Conservation (phyloP, 2,329 filamentous ascomycete species). For the Talaromyces sp. region DNA sequence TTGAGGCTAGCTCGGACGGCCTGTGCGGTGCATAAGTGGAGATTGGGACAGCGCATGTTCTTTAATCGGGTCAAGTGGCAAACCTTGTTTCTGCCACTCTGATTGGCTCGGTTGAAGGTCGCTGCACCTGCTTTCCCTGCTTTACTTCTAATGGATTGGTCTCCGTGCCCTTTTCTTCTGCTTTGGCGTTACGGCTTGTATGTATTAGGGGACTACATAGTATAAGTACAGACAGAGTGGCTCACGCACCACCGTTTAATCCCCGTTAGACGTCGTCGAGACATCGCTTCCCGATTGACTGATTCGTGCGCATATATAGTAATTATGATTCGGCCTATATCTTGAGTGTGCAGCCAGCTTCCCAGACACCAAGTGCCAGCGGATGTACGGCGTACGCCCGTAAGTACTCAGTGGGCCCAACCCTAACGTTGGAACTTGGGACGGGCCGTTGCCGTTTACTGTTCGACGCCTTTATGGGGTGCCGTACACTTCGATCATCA, state of each 20-base stretch:
- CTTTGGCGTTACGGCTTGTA: not conserved
- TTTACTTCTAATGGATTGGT: not conserved
- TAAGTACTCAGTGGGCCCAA: not conserved
- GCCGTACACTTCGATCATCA: not conserved
- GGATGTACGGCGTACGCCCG: not conserved
- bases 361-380: not conserved
- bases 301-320: not conserved
- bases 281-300: too few species aligned
- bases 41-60: not conserved
- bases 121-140: not conserved
- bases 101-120: not conserved
- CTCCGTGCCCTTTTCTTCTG: not conserved
- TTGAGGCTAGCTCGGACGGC: not conserved
- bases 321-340: not conserved
- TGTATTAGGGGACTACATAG: not conserved
- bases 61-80: not conserved
- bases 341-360: not conserved
- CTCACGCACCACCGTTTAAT: not conserved
- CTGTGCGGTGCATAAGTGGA: not conserved
- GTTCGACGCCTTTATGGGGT: constrained; percentile 1
- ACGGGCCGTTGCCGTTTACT: not conserved
- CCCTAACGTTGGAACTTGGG: not conserved
- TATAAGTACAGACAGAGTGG: not conserved
- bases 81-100: not conserved
- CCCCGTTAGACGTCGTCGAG: not conserved